These are phyloP conservation scores for Knufia petricola DNA, from an alignment of 2,329 filamentous ascomycete genomes.

Conservation along the genomic window DNA sequence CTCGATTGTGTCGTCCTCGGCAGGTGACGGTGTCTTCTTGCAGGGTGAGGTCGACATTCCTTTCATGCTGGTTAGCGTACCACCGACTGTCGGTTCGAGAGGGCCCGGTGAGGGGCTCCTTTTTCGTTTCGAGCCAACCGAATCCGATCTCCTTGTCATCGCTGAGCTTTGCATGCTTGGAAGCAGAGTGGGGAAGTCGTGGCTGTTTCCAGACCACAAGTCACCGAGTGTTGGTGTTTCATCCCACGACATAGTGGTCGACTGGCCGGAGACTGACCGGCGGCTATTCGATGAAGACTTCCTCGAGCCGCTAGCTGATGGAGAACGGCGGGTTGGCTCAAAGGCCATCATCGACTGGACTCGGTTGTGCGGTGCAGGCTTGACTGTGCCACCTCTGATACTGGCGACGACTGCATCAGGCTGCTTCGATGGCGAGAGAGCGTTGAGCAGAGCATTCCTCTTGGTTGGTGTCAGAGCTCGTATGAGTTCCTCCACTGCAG, in stretches of 20 bases:
- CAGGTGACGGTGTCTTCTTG: background rate
- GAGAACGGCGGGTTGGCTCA: background rate
- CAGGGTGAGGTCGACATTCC: slow-evolving; percentile 7
- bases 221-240: background rate
- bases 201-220: slow-evolving; percentile 2
- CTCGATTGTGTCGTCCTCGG: background rate
- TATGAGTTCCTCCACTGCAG: slow-evolving; percentile 28
- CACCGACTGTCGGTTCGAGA: background rate
- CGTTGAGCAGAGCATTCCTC: slow-evolving; percentile 26
- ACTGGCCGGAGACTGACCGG: slow-evolving; percentile 9
- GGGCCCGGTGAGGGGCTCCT: slow-evolving; percentile 3
- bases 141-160: slow-evolving; percentile 12
- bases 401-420: background rate
- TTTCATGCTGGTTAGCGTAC: background rate
- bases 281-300: slow-evolving; percentile 17
- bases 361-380: background rate
- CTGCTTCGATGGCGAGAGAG: slow-evolving; percentile 21
- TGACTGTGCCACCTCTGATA: background rate
- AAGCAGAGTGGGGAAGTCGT: slow-evolving; percentile 9
- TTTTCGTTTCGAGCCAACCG: slow-evolving; percentile 19
- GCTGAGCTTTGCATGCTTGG: slow-evolving; percentile 3
- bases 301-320: background rate
- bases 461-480: slow-evolving; percentile 16
- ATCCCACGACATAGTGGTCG: background rate
- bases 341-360: background rate